Evolutionary conservation across 2,329 filamentous ascomycete genomes (phyloP), one percentile per base, ranked within the genome.

Genomic region (Alternaria conjuncta): DNA sequence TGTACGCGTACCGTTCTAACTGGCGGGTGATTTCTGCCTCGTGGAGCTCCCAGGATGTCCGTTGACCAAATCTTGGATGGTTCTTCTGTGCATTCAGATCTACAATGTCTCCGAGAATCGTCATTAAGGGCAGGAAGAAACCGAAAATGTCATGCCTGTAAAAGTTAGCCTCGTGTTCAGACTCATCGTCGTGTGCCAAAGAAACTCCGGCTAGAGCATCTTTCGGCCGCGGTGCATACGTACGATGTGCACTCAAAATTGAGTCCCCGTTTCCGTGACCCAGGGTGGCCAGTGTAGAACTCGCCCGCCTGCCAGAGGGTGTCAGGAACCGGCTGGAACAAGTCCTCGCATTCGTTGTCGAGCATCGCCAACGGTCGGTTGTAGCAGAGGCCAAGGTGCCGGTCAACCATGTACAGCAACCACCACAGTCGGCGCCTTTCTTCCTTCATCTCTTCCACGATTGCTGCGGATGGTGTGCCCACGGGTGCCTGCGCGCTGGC

Each of bases 361-460:
- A 97, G 86, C 55, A 97, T 86, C 67, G 93, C 95, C 23, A 97
- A 84, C 0, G 94, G 94, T 26, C 93, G 87, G 77, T 97, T 97
- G 79, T 97, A 97, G 83, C 94, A 97, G 5, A 97, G 85, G 0
- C 93, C 92, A 32, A 97, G 82, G 81, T 97, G 94, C 45, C 94
- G 66, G 57, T 89, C 94, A 49, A 96, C 91, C 66, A 92, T 93
- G 82, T 96, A 97, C 44, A 96, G 85, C 9, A 97, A 86, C 94
- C 94, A 97, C 94, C 94, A 97, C 66, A 96, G 91, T 47, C 94
- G 88, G 51, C 94, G 88, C 55, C 94, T 86, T 76, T 97, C 94
- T 79, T 97, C 94, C 57, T 92, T 89, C 78, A 82, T 80, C 65
- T 86, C 85, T 60, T 80, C 80, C 10, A 78, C 66, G 6, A 81